Base-by-base conservation (phyloP, 108 stramenopile species). In the Asterionellopsis glacialis region DNA sequence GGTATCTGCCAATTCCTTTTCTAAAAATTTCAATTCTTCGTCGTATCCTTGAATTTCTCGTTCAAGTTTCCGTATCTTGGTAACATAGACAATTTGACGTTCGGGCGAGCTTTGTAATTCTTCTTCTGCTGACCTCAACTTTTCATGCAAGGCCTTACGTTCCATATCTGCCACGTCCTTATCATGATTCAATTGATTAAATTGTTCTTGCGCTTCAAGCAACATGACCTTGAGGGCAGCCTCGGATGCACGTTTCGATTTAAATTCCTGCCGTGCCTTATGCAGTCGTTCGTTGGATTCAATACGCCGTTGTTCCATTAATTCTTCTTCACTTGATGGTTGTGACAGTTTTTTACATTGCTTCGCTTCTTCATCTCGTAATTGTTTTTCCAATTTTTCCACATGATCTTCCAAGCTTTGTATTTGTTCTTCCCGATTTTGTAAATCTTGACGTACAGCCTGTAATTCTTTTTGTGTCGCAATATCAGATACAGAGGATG, bases 201-300 rank as follows among this genome's bases (percentile, higher is more conserved):
- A 81, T 19, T 70, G 64, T 40, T 48, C 62, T 45, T 72, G 76
- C 9, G 81, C 76, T 47, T 74, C 67, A 23, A 58, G 59, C 19
- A 82, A 57, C 10, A 74, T 51, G 55, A 71, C 53, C 51, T 75
- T 64, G 11, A 80, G 47, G 28, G 66, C 65, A 9, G 56, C 63
- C 54, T 80, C 79, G 12, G 61, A 63, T 15, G 66, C 72, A 43
- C 81, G 81, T 54, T 82, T 82, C 33, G 70, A 66, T 11, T 67
- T 61, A 9, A 80, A 44, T 41, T 71, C 73, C 12, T 70, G 70
- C n/a, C 79, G 61, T 0, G 79, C 73, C 49, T 74, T 80, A 45
- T 49, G 10, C 45, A 78, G 43, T 23, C 70, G 65, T 19, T 68
- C 65, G 33, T 33, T 33, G 33, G 47, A 48, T 21, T 16, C 47